Evolutionary conservation across 495 filamentous ascomycete species (phyloP).

Genomic region (Neurospora sp.): DNA sequence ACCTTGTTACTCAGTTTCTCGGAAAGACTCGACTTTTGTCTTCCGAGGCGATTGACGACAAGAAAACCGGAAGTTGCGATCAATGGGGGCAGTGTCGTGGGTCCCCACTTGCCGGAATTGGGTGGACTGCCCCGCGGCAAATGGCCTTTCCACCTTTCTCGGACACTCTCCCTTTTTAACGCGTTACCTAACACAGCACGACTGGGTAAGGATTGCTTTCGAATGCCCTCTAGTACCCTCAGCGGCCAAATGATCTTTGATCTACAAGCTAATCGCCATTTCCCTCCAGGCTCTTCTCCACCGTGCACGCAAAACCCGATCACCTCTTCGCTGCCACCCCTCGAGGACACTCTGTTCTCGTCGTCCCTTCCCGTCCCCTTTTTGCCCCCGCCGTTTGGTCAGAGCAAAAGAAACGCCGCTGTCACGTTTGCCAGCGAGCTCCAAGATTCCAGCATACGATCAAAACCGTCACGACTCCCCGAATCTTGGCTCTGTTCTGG

Average conservation of each 20-base stretch:
- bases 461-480: neutral
- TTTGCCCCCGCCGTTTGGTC: neutral
- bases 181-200: rapidly evolving
- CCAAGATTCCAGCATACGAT: neutral
- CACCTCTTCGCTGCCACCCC: neutral
- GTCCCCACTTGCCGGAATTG: neutral
- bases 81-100: neutral
- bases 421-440: neutral
- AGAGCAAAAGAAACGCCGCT: neutral
- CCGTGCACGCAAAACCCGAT: neutral
- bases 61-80: neutral
- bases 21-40: neutral
- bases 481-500: neutral
- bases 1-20: no score
- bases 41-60: neutral
- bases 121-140: neutral
- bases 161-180: neutral
- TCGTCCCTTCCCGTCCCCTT: neutral
- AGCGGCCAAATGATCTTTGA: no score
- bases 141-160: neutral
- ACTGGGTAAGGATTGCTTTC: neutral
- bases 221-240: no score
- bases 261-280: no score
- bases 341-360: neutral
- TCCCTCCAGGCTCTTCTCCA: no score